phyloP scores from a whole-genome alignment of 1,284 basidiomycete genomes.

The Puccinia horiana region DNA sequence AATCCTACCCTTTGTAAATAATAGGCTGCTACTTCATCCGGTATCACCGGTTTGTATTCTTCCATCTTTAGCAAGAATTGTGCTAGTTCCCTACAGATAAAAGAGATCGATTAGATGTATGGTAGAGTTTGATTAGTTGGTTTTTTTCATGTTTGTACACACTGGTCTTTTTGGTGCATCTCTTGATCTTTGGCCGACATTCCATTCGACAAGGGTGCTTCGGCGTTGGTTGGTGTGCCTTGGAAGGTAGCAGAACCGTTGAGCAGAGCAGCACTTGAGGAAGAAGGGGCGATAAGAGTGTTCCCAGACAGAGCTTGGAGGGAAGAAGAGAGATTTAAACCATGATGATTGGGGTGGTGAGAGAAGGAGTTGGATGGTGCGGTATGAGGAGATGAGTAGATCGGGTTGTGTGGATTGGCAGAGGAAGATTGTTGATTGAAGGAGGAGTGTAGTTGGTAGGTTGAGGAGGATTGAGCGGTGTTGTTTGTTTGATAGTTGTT shows the following conservation, averaged over 20 bases:
- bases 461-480: neutral
- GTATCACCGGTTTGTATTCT: constrained; percentile 95
- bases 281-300: neutral
- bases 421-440: neutral
- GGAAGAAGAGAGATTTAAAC: neutral
- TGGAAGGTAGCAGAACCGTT: neutral
- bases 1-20: constrained; percentile 95
- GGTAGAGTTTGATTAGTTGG: neutral
- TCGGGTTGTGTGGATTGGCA: neutral
- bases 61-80: constrained; percentile 95
- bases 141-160: neutral
- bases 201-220: constrained; percentile 24
- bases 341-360: neutral
- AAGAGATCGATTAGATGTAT: neutral
- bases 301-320: neutral
- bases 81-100: constrained; percentile 69
- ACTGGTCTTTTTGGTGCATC: constrained; percentile 49
- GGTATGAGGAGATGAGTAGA: neutral
- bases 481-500: neutral
- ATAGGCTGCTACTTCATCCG: constrained; percentile 96
- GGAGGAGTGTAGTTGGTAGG: neutral
- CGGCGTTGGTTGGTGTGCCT: neutral
- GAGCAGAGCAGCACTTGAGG: neutral
- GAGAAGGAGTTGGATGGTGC: neutral
- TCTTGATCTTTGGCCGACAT: constrained; percentile 42